Evolutionary conservation across 73 alveolate species (phyloP), one percentile per base, ranked within the genome.

Genomic region (Paramecium primaurelia): DNA sequence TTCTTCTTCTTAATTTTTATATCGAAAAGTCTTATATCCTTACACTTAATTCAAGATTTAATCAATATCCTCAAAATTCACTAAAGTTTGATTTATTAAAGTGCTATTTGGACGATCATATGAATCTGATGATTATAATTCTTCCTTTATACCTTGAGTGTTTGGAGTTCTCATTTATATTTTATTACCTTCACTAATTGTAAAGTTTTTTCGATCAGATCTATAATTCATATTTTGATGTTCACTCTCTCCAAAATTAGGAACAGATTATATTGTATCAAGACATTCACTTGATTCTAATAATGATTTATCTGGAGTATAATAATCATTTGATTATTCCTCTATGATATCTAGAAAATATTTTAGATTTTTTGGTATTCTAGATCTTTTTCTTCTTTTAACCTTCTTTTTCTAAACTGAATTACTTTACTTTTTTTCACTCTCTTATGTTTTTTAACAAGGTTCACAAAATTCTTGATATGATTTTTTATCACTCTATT

Each of bases 311-410:
- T 80, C 91, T 26, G 91, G 91, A 18, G 91, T 80, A 45, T 25
- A 80, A 38, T 80, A 47, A 80, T 80, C 91, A 49, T 80, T 80
- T 18, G 91, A 80, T 80, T 80, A 22, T 80, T 80, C 91, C 34
- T 80, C 91, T 45, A 80, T 80, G 18, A 80, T 80, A 49, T 80
- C 91, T 80, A 80, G 45, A 8, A 45, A 42, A 47, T 80, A 80
- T 75, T 75, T 75, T 0, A 75, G 6, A 20, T 75, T 37, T 44
- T 80, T 80, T n/a, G 91, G 91, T 8, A 80, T 20, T 49, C 91
- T 80, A 38, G 91, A 80, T 47, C 58, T 80, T 64, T 80, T 80
- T 49, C 91, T 80, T 80, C 91, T 80, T 44, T 80, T 45, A 3
- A 38, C 40, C 18, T 36, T 36, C 44, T 75, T 75, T 42, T 75